Evolutionary conservation across 108 stramenopile genomes (phyloP).

Genomic region (Skeletonema potamos): DNA sequence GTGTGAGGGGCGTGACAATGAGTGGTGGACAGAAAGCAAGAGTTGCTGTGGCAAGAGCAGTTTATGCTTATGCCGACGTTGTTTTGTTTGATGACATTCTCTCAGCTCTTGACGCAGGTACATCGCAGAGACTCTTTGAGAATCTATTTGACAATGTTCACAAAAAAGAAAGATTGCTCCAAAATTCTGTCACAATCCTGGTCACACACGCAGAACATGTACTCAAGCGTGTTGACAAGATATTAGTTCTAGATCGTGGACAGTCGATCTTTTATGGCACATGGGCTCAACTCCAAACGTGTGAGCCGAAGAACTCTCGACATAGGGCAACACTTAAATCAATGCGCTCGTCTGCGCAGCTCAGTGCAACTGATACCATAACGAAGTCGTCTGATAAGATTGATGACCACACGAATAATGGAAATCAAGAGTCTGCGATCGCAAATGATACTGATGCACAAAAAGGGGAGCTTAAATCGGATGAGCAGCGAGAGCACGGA

Average conservation of each 20-base stretch:
- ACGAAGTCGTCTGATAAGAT: background rate
- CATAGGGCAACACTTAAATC: constrained; percentile 59
- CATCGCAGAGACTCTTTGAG: constrained; percentile 80
- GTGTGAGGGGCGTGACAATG: constrained; percentile 88
- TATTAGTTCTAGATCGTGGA: constrained; percentile 73
- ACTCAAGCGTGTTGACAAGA: constrained; percentile 65
- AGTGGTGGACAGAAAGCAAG: constrained; percentile 84
- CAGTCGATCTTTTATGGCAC: constrained; percentile 63
- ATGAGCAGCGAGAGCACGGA: constrained; percentile 79
- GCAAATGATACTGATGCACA: constrained; percentile 5
- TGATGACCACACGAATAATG: background rate
- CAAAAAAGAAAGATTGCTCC: constrained; percentile 35
- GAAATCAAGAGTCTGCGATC: background rate
- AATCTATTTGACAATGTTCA: constrained; percentile 39
- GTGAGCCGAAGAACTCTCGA: constrained; percentile 39
- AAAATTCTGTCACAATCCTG: constrained; percentile 64
- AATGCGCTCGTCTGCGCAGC: constrained; percentile 71
- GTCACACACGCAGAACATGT: constrained; percentile 92
- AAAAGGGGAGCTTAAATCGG: constrained; percentile 33
- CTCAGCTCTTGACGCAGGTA: constrained; percentile 88
- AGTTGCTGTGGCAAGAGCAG: constrained; percentile 69
- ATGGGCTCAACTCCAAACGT: constrained; percentile 67
- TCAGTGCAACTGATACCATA: constrained; percentile 19
- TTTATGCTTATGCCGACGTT: constrained; percentile 73
- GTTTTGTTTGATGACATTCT: constrained; percentile 90